Evolutionary conservation across 2,329 filamentous ascomycete genomes (phyloP), one percentile per base, ranked within the genome.

Genomic region (Fusarium siculi): DNA sequence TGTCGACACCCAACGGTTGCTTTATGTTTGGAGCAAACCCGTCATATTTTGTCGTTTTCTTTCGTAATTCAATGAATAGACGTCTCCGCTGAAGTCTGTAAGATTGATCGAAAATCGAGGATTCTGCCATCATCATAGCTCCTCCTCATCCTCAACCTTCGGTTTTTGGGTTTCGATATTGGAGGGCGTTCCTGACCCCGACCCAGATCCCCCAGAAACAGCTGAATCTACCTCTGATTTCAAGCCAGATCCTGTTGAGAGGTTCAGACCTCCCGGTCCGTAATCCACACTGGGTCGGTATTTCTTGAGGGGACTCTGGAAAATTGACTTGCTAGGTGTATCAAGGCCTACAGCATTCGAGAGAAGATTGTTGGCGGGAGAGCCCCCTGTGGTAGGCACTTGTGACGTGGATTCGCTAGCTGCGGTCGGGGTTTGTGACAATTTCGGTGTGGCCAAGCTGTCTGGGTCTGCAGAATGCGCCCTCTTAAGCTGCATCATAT

Each of bases 251-350:
- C 78, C 77, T 25, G 77, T 63, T 28, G 77, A 70, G 50, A 74
- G 75, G 55, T 75, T 80, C 39, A 79, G 72, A 23, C 59, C 69
- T 39, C 60, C 61, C 43, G 72, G 74, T 18, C 73, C 70, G 21
- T 79, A 77, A 54, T 83, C 82, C 42, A 82, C 73, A 75, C 91
- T 93, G 4, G 91, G 88, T 40, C 93, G 87, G 65, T 93, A 91
- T 79, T 92, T 94, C 86, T 95, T 95, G 76, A 93, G 87, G 3
- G 93, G 93, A 73, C 92, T 94, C 54, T 91, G 92, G 28, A 94
- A 81, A 81, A 82, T 66, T 83, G 85, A 63, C 66, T 78, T 81
- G 79, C 76, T 79, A 30, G 74, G 80, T 61, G 74, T 79, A 63
- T 83, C 79, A 11, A 68, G 61, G 54, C 66, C 43, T 39, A 54